Base-by-base conservation (phyloP, 2,329 filamentous ascomycete genomes). In the Botryosphaeria dothidea region DNA sequence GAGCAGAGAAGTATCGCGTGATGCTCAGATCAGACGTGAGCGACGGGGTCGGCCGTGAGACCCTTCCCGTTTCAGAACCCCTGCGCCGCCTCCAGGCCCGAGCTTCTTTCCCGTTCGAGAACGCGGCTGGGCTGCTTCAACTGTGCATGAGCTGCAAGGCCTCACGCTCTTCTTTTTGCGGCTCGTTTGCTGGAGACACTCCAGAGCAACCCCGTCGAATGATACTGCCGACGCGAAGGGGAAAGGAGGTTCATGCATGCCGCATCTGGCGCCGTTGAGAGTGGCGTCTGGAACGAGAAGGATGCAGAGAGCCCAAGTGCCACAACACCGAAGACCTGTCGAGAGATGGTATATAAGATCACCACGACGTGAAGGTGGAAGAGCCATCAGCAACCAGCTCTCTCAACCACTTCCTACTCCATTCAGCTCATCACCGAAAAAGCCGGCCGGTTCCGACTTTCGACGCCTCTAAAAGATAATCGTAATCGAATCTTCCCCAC, bases 261-360 rank as follows among this genome's bases (percentile, higher is more conserved):
- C 17, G 54, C 19, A 27, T 19, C 38, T 19, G 21, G 51, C 51
- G 45, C 8, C 19, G 45, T 25, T 4, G 45, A 48, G 19, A 48
- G 46, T 27, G 46, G 48, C 27, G 13, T 46, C 72, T 21, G 73
- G 72, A 46, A 72, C 70, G 64, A 21, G 34, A 58, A 43, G 23
- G 54, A 48, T 52, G 27, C 54, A 31, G 25, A 36, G 8, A 6
- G 21, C n/a, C 58, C 43, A 45, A 51, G 15, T 8, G 25, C 38
- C 21, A 29, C 38, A 45, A 58, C 54, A 45, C 52, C 52, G 34
- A 41, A 57, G 23, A 43, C 21, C 31, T 49, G 58, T 34, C 38
- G 11, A 25, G 51, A 62, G 29, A 41, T 45, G 19, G 58, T 51
- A 62, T 62, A 51, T 51, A 62, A 49, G 45, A 17, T 34, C 23